These are phyloP conservation scores for Fusarium sublunatum DNA, from an alignment of 2,329 filamentous ascomycete species.

Conservation along the genomic window DNA sequence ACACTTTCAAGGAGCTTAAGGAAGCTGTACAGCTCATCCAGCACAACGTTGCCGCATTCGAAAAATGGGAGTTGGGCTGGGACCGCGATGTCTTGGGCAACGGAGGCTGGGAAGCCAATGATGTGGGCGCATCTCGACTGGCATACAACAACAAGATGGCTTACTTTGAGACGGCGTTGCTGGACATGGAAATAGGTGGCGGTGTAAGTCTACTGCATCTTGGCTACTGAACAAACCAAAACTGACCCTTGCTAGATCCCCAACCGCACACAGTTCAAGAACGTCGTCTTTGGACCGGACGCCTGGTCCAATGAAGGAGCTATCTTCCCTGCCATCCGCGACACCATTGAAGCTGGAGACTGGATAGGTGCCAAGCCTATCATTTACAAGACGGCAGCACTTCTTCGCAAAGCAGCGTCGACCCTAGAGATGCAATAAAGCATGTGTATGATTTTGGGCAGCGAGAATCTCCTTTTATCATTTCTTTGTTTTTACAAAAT, in stretches of 20 bases:
- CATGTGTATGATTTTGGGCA: slow-evolving; percentile 35
- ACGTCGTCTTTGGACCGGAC: slow-evolving; percentile 88
- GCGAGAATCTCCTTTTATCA: slow-evolving; percentile 15
- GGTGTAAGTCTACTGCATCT: slow-evolving; percentile 71
- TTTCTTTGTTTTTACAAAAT: slow-evolving; percentile 18
- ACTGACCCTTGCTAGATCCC: slow-evolving; percentile 69
- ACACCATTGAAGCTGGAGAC: slow-evolving; percentile 77
- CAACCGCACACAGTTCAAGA: slow-evolving; percentile 92
- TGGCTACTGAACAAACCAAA: neutral
- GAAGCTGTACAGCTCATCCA: slow-evolving; percentile 72
- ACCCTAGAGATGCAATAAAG: slow-evolving; percentile 46
- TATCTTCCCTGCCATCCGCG: slow-evolving; percentile 78
- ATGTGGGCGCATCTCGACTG: slow-evolving; percentile 73
- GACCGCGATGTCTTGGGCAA: slow-evolving; percentile 75
- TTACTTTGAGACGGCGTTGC: slow-evolving; percentile 81
- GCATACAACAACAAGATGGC: slow-evolving; percentile 84
- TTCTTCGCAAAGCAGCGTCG: slow-evolving; percentile 70
- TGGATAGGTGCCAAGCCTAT: slow-evolving; percentile 75
- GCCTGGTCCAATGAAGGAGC: slow-evolving; percentile 68
- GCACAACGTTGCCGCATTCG: slow-evolving; percentile 66
- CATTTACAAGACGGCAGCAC: slow-evolving; percentile 76
- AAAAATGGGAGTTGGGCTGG: slow-evolving; percentile 82
- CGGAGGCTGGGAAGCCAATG: slow-evolving; percentile 80
- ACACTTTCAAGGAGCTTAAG: slow-evolving; percentile 50
- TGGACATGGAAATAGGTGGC: slow-evolving; percentile 77